Base-by-base conservation (phyloP, 305 asterid genomes). In the Solanum hybrid region DNA sequence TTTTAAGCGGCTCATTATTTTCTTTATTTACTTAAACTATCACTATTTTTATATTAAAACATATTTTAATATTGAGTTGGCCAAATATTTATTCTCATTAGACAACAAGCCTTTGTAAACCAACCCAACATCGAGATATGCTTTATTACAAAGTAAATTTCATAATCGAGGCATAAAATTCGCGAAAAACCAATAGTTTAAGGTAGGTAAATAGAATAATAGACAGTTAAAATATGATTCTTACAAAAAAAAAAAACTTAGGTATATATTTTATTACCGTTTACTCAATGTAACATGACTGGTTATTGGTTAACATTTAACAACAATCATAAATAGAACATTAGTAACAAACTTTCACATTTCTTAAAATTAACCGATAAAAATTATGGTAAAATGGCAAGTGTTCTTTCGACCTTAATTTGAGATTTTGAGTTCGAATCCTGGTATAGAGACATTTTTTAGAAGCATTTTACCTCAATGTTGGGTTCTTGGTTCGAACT, bases 401-500 rank as follows among this genome's bases (percentile, higher is more conserved):
- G 5, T 8, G 5, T 31, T 16, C 3, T 29, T 14, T 75, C 6
- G 1, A 6, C 24, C 13, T 0, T 18, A 8, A 16, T 76, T 0
- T 33, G 3, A 28, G 4, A 0, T 11, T 28, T 71, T 1, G 0
- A 20, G 0, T 11, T 5, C 20, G 2, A 71, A 11, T 12, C 0
- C 0, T 71, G 5, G 7, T 73, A 6, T 6, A 0, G 8, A 12
- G 0, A 28, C 5, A 5, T 5, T 14, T 73, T 73, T 28, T 26
- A 11, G 9, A 13, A 26, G 35, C 1, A 12, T 1, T 73, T 5
- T 71, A 71, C 1, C 34, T 11, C 8, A 1, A 1, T 26, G 18
- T 26, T 8, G 1, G 10, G 0, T 26, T 3, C 4, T 2, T 7
- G 0, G 0, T 74, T 57, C 3, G n/a, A 74, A 16, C n/a, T 1